A percentile compares a stretch with the other conserved stretches of the same genome.
These are phyloP conservation scores for Amanita fuliginea DNA, from an alignment of 768 basidiomycete species.

Conservation along the genomic window DNA sequence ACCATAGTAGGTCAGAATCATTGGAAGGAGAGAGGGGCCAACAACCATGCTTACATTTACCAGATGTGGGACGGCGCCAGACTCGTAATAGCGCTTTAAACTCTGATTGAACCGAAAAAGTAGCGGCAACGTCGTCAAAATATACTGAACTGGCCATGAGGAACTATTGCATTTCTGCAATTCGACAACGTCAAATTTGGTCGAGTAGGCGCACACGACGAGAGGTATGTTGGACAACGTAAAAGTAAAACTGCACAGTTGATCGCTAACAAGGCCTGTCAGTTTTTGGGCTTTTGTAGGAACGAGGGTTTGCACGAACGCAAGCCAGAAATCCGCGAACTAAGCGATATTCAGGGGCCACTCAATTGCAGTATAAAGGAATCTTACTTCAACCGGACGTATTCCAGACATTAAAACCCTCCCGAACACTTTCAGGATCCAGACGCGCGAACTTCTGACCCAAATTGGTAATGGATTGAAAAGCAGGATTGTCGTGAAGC, in stretches of 20 bases:
- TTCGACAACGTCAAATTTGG: conserved; percentile 32
- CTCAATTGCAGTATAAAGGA: background rate
- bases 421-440: conserved; percentile 59
- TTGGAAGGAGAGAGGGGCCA: background rate
- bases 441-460: conserved; percentile 59
- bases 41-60: conserved; percentile 53
- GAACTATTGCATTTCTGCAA: conserved; percentile 37
- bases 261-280: conserved; percentile 41
- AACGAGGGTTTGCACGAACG: conserved; percentile 29
- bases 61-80: conserved; percentile 61
- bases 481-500: conserved; percentile 43
- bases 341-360: conserved; percentile 15
- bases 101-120: conserved; percentile 77
- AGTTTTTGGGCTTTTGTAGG: background rate
- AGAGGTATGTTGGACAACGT: conserved; percentile 64
- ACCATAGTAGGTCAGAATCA: background rate
- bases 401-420: conserved; percentile 61
- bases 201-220: conserved; percentile 61
- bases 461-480: conserved; percentile 69
- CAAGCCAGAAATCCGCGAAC: conserved; percentile 89
- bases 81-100: conserved; percentile 79
- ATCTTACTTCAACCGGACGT: conserved; percentile 60
- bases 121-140: conserved; percentile 57
- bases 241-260: conserved; percentile 73
- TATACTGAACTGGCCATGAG: conserved; percentile 54